Evolutionary conservation across 345 rosid genomes (phyloP), one percentile per base, ranked within the genome.

Genomic region (Eucalyptus regnans): DNA sequence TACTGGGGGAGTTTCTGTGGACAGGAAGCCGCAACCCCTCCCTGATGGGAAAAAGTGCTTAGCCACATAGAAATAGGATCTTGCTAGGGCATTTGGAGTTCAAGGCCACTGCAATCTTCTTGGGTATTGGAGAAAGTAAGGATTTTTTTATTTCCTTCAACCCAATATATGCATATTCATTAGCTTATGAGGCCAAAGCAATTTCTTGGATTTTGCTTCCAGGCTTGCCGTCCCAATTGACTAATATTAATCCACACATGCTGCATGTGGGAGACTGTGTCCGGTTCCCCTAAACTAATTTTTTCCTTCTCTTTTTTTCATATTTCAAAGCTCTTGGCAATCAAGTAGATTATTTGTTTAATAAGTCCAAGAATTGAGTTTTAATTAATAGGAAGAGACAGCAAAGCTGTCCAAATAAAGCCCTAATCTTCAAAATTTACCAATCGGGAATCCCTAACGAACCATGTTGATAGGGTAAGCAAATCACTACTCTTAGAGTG

Each of bases 251-350:
- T 83, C 84, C 48, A 89, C 95, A 96, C 96, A 94, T 95, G 97
- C 93, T 89, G 86, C 97, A 92, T 93, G 98, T 95, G 96, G 99
- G 96, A 92, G 95, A 95, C 98, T 89, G 96, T 93, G 97, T 92
- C 93, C 86, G 90, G 87, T 94, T 92, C 91, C 90, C 90, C 56
- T 87, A 88, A 80, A 89, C 56, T 79, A 46, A 87, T 76, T 85
- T 62, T 64, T 29, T 50, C 52, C 86, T 88, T 84, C 48, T 88
- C 58, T 37, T 54, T 60, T 87, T 89, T 86, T 44, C 90, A 81
- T 31, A 84, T 90, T 64, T 89, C 91, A 86, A 92, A 86, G 68
- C 91, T 51, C 56, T 86, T 54, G n/a, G 83, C 88, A 89, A 51
- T 87, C 89, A 89, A 89, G 83, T 48, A 43, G 33, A 58, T 41